A percentile compares a stretch with the other conserved stretches of the same genome.
Conservation (phyloP, 495 filamentous ascomycete genomes). For the Penicillium malachiteum region DNA sequence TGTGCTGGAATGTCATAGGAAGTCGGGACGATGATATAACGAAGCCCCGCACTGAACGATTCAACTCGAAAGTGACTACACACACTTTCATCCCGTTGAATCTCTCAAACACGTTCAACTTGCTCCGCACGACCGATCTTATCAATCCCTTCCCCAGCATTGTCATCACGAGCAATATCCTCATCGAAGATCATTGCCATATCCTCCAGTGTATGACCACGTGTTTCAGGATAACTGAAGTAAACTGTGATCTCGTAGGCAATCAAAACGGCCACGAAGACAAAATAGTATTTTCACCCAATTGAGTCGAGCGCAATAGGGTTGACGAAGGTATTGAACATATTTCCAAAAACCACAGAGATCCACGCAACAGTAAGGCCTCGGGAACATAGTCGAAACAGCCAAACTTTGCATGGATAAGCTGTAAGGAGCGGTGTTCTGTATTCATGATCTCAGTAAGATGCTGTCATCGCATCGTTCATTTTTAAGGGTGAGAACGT, state of each 20-base stretch:
- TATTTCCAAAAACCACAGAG: background rate
- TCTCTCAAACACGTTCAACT: too few relatives aligned
- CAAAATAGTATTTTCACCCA: conserved; percentile 1
- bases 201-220: background rate
- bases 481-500: too few relatives aligned
- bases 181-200: background rate
- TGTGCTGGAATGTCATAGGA: too few relatives aligned
- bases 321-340: background rate
- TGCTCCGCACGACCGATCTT: too few relatives aligned
- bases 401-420: background rate
- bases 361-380: background rate
- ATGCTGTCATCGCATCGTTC: too few relatives aligned
- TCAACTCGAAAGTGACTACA: too few relatives aligned
- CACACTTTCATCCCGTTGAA: too few relatives aligned
- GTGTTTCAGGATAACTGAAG: background rate
- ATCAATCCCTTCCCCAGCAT: too few relatives aligned
- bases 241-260: background rate
- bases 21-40: too few relatives aligned
- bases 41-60: too few relatives aligned
- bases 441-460: too few relatives aligned
- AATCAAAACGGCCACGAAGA: background rate
- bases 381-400: background rate
- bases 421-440: background rate
- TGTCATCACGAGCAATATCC: background rate
- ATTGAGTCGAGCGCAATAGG: background rate